Percentiles rank a stretch among this genome's conserved stretches.
Evolutionary conservation across 495 filamentous ascomycete genomes (phyloP).

Genomic region (Aspergillus bridgeri): DNA sequence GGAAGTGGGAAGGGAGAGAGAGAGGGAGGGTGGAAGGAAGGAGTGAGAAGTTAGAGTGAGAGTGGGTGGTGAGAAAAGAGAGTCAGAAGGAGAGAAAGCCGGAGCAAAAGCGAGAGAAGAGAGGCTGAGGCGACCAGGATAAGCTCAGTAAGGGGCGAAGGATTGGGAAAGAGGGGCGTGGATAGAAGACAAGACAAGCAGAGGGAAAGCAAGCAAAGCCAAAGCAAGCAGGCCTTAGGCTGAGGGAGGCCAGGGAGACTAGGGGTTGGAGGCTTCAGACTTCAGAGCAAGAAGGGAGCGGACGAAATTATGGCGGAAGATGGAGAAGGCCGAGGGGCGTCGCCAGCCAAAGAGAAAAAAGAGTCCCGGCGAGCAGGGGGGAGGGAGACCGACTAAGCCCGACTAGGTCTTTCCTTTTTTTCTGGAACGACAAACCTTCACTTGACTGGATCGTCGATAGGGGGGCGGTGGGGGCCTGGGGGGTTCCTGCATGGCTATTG

Average conservation of each 20-base stretch:
- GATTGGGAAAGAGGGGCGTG: slow-evolving; percentile 13
- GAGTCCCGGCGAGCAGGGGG: background rate
- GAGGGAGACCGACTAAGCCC: no score
- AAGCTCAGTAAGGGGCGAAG: slow-evolving; percentile 19
- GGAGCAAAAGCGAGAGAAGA: background rate
- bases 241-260: no score
- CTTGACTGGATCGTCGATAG: slow-evolving; percentile 8
- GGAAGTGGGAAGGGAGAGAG: slow-evolving; percentile 6
- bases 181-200: slow-evolving; percentile 9
- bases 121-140: slow-evolving; percentile 16
- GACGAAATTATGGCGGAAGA: no score
- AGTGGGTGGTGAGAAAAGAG: slow-evolving; percentile 12
- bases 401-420: slow-evolving; percentile 1
- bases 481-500: background rate
- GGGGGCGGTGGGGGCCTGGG: background rate
- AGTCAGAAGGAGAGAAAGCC: slow-evolving; percentile 4
- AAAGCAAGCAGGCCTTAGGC: no score
- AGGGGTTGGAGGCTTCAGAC: no score
- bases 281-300: no score
- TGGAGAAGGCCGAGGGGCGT: no score
- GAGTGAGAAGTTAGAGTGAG: slow-evolving; percentile 26
- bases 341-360: background rate
- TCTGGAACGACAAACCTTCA: slow-evolving; percentile 9
- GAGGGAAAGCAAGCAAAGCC: background rate
- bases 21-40: no score